Evolutionary conservation across 148 eudicot species (phyloP).

Genomic region (Rhododendron simsii): DNA sequence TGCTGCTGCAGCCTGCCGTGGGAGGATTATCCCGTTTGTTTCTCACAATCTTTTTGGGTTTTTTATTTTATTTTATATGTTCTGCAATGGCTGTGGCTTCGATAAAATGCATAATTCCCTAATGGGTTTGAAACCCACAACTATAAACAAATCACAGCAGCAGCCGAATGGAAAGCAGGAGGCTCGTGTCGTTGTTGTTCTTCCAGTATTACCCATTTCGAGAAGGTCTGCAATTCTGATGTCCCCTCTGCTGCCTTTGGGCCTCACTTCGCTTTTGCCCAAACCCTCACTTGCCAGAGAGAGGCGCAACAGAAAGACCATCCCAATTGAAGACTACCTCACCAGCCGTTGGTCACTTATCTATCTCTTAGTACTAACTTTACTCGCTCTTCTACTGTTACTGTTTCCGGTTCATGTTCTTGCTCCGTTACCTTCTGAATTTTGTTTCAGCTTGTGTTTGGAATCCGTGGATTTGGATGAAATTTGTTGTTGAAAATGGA

Average conservation of each 20-base stretch:
- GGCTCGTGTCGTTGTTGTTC: neutral
- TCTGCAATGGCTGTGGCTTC: constrained; percentile 35
- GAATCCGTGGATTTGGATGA: neutral
- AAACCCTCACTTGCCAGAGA: constrained; percentile 60
- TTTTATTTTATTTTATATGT: neutral
- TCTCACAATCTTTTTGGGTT: neutral
- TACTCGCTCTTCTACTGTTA: neutral
- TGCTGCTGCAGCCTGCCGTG: neutral
- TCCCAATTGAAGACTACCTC: constrained; percentile 80
- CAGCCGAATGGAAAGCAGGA: neutral
- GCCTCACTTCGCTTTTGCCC: constrained; percentile 21
- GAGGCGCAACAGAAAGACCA: constrained; percentile 53
- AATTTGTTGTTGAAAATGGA: neutral
- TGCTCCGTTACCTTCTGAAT: neutral
- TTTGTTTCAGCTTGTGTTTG: neutral
- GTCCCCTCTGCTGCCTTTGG: constrained; percentile 32
- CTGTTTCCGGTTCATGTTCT: neutral
- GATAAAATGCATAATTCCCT: constrained; percentile 15
- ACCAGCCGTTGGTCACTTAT: constrained; percentile 43
- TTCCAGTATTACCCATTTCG: constrained; percentile 34
- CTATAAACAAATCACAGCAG: constrained; percentile 7
- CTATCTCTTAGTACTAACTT: neutral
- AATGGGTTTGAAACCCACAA: constrained; percentile 10
- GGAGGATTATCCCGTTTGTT: neutral
- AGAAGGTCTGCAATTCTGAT: constrained; percentile 56